Base-by-base conservation (phyloP, 2,329 filamentous ascomycete species). In the Neofusicoccum sp. region DNA sequence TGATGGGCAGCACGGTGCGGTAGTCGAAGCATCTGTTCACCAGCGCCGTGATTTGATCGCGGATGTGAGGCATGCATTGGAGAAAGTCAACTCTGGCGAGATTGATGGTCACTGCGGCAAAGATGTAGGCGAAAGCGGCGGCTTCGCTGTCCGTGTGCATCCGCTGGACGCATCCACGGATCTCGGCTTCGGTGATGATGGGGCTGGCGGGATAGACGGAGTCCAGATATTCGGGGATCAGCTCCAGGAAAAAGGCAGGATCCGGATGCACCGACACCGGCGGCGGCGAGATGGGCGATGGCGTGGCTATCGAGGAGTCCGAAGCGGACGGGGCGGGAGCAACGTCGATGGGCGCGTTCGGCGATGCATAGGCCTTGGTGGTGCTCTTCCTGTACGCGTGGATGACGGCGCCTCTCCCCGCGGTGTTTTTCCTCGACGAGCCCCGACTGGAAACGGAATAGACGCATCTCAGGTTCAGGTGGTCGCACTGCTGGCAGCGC, bases 371-470 rank as follows among this genome's bases (percentile, higher is more conserved):
- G 4, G 34, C 33, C 22, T 49, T 48, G 56, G n/a, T 48, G 6
- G 56, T 50, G 34, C 64, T 65, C 70, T 91, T 88, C 0, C 82
- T 89, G 71, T 89, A 87, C 67, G 89, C 84, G 65, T 92, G 75
- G 71, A 91, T 88, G 71, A 87, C 90, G 74, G 92, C 89, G 64
- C 92, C 88, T 75, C 91, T 92, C 56, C 89, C 89, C 65, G 88
- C 81, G 36, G 87, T 89, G 67, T 89, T 89, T 76, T 91, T 91
- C 47, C 89, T 89, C 1, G 89, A 89, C 74, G 91, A 91, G 79
- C 91, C 91, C 77, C 90, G 89, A 1, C 88, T 88, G 39, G 91
- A 86, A 37, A 88, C 87, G 78, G 90, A 88, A 81, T 91, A 92
- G 34, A 88, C 91, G 80, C 89, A 92, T 11, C 83, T 81, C 16